Base-by-base conservation (phyloP, 805 yeast genomes). In the Candida khao-thaluensis region DNA sequence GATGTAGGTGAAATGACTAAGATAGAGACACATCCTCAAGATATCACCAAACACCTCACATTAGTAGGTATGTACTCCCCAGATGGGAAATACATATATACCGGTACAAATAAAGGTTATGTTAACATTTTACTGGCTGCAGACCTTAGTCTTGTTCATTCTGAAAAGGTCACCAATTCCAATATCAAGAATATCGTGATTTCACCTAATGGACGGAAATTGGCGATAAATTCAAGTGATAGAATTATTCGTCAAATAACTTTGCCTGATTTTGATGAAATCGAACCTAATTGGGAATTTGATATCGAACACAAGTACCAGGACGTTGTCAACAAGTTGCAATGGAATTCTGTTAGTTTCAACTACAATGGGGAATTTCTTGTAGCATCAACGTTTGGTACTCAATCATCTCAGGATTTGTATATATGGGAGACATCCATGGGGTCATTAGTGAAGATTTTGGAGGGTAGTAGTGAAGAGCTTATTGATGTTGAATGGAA, bases 391-490 rank as follows among this genome's bases (percentile, higher is more conserved):
- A 85, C 96, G 0, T 81, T 78, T 57, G 95, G 95, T 9, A 41
- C 46, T 10, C 72, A 67, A 48, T 81, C 90, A 4, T 82, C 93
- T 0, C 96, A 89, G 54, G 95, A 87, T 51, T 71, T 91, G 31
- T 90, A 89, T 57, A 75, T 91, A 42, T 90, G 97, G 97, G 97
- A 91, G 56, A 85, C 96, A 0, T 70, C 77, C 6, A 74, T 84
- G 71, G 97, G 96, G 0, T 79, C 95, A n/a, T 65, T 90, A 40
- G 84, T 88, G 20, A 84, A 91, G 61, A 91, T 89, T 35, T 66
- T 88, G 23, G 96, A 90, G 59, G 96, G 96, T 0, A 85, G 95
- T 5, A 82, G 81, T 48, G 96, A 90, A 50, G 96, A 90, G 53
- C 67, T 90, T 44, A 76, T 84, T 35, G 91, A 82, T 38, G 86